Base-by-base conservation (phyloP, 2,329 filamentous ascomycete species). In the Dactylellina parvicollis region DNA sequence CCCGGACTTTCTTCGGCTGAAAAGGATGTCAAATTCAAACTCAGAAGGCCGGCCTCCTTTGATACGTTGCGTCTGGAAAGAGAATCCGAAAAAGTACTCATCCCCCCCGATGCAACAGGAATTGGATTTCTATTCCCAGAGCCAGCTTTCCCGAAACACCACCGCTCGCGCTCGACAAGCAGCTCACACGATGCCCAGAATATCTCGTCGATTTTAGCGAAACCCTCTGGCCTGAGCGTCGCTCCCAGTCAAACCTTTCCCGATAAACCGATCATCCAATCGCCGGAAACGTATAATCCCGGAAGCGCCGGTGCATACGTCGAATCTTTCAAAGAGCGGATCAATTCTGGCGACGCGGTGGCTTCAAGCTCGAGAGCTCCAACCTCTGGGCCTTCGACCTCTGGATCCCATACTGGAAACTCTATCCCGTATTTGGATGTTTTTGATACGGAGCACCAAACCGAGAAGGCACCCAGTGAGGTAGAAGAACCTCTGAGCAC, bases 81-180 rank as follows among this genome's bases (percentile, higher is more conserved):
- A 28, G 67, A 64, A 14, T 52, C 26, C 8, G 34, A 72, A 18
- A 72, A 72, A 20, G 67, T 72, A 2, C 61, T 72, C 40, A 64
- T 73, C 12, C 69, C 69, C 1, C 60, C 46, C 1, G 60, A 66
- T 52, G 56, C 42, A 40, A 52, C 55, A 4, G 69, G 60, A 0
- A 20, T 60, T 38, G 59, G 47, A 10, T 42, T 60, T 49, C 36
- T 57, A 28, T 56, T 66, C 22, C 60, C 46, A 20, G 69, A 46
- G 14, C 54, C 54, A 2, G 44, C 20, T 5, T 20, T 22, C 24
- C 42, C 56, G 7, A 57, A 72, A 30, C 42, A 64, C 18, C 56
- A 44, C n/a, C 57, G 59, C 18, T 72, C 67, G 3, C 42, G 28
- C 10, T 72, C 67, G 3, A 55, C 59, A 8, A 47, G 67, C 28